phyloP scores from a whole-genome alignment of 2,329 filamentous ascomycete species.

The Aureobasidium uvarum region DNA sequence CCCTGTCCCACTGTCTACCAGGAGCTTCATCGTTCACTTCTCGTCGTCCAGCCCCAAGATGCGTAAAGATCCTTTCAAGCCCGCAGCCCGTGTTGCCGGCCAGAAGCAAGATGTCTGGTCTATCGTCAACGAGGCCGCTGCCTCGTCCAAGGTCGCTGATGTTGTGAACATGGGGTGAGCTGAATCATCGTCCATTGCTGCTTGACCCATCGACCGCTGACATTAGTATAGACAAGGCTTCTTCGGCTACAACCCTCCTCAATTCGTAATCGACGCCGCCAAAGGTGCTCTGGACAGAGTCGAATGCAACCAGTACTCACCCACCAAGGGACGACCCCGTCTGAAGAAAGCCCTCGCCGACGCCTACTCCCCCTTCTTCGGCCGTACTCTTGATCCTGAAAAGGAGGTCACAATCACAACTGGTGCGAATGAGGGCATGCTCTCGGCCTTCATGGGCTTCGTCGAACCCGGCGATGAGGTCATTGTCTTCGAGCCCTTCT shows the following conservation, averaged over 20 bases:
- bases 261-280: conserved; percentile 87
- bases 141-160: conserved; percentile 61
- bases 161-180: conserved; percentile 63
- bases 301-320: conserved; percentile 98
- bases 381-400: conserved; percentile 75
- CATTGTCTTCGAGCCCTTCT: conserved; percentile 97
- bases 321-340: conserved; percentile 86
- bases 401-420: conserved; percentile 95
- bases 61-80: conserved; percentile 50
- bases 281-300: conserved; percentile 86
- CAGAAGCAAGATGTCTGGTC: conserved; percentile 62
- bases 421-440: conserved; percentile 87
- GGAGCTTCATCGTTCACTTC: not conserved
- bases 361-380: conserved; percentile 88
- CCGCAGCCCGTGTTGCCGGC: conserved; percentile 54
- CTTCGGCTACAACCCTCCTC: conserved; percentile 91
- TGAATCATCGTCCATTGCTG: not conserved
- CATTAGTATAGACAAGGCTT: conserved; percentile 55
- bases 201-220: not conserved
- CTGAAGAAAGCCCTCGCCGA: conserved; percentile 91
- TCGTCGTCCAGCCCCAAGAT: conserved; percentile 8
- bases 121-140: conserved; percentile 66
- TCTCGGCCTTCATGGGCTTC: conserved; percentile 97
- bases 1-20: not conserved
- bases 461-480: conserved; percentile 94